A percentile compares a stretch with the other conserved stretches of the same genome.
phyloP scores from a whole-genome alignment of 2,329 filamentous ascomycete genomes.

The Tolypocladium inflatum region DNA sequence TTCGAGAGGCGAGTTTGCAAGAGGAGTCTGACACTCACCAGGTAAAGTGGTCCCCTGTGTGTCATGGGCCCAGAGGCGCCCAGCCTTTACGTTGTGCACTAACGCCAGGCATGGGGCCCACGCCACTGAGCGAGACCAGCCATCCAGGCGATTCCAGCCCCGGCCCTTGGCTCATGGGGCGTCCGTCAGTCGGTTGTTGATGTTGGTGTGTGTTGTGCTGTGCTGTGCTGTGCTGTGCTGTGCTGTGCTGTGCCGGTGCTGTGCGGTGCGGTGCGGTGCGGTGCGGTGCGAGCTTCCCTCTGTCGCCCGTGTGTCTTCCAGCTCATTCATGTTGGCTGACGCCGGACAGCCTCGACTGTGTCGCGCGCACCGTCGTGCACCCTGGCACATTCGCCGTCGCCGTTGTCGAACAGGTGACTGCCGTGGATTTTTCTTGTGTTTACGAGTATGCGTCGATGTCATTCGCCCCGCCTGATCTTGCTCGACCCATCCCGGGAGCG shows the following conservation, averaged over 20 bases:
- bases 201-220: background rate
- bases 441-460: background rate
- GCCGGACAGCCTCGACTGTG: conserved; percentile 7
- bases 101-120: conserved; percentile 12
- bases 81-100: conserved; percentile 18
- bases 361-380: background rate
- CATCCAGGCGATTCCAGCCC: conserved; percentile 7
- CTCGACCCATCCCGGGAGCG: background rate
- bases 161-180: background rate
- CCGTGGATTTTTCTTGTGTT: background rate
- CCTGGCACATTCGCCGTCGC: background rate
- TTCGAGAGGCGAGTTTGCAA: conserved; percentile 32
- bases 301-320: background rate
- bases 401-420: background rate
- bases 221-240: background rate
- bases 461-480: background rate
- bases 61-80: conserved; percentile 14
- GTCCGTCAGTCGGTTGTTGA: background rate
- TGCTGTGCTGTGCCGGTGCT: too few species aligned
- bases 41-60: conserved; percentile 30
- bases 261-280: background rate
- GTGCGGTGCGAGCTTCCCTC: background rate
- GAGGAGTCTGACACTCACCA: conserved; percentile 37
- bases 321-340: background rate
- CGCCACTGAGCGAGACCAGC: conserved; percentile 5